These are phyloP conservation scores for Hyphodiscus sp. DNA, from an alignment of 2,329 filamentous ascomycete genomes.

Conservation along the genomic window DNA sequence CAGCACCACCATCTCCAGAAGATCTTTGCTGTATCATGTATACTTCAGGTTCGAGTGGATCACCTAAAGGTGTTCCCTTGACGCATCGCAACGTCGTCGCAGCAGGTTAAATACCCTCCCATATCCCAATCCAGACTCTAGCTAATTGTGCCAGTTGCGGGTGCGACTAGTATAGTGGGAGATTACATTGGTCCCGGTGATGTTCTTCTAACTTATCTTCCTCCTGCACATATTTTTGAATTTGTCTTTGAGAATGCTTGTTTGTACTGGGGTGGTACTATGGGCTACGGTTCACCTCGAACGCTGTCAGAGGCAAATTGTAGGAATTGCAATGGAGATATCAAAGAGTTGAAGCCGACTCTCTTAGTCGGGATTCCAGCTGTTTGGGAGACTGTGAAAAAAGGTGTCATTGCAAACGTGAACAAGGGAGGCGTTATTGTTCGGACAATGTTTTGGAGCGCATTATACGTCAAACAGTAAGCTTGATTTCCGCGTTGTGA, in stretches of 20 bases:
- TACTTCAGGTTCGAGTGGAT: conserved; percentile 84
- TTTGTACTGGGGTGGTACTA: conserved; percentile 80
- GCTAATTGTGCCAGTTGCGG: conserved; percentile 53
- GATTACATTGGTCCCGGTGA: conserved; percentile 73
- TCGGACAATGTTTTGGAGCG: conserved; percentile 68
- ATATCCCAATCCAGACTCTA: neutral
- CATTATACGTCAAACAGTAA: conserved; percentile 44
- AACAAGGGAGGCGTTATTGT: conserved; percentile 60
- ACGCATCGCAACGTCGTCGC: conserved; percentile 79
- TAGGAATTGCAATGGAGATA: conserved; percentile 87
- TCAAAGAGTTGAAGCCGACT: conserved; percentile 83
- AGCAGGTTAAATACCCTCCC: conserved; percentile 49
- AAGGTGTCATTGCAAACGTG: conserved; percentile 70
- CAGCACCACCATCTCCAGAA: conserved; percentile 63
- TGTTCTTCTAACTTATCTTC: conserved; percentile 80
- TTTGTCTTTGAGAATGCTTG: conserved; percentile 92
- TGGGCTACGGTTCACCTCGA: conserved; percentile 88
- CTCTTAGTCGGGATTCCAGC: conserved; percentile 92
- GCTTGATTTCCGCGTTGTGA: neutral
- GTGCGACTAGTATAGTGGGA: conserved; percentile 71
- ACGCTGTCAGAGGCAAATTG: conserved; percentile 83
- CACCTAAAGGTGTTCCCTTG: conserved; percentile 84
- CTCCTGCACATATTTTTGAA: conserved; percentile 92
- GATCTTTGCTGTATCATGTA: conserved; percentile 82
- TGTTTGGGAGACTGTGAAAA: conserved; percentile 95